Evolutionary conservation across 139 green algal species (phyloP).

Genomic region (Asterochloris sp.): DNA sequence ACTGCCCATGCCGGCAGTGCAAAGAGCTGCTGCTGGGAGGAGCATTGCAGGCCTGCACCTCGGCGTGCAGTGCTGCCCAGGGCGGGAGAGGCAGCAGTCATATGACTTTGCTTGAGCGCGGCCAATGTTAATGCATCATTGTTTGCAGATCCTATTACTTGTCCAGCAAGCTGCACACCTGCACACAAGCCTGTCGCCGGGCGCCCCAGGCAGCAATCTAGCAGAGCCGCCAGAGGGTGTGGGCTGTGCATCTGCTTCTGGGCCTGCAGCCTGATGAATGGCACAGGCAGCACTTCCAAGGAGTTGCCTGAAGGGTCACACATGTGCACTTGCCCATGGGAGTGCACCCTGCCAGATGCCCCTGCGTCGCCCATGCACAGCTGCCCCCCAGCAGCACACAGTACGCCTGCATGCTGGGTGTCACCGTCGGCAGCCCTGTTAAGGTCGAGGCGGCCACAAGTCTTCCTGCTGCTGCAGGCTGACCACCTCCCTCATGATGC

Average conservation of each 20-base stretch:
- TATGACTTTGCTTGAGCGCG: no score
- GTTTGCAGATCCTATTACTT: no score
- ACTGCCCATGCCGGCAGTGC: background rate
- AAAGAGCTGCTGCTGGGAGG: background rate
- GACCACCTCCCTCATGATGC: constrained; percentile 96
- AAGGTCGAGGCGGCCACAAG: background rate
- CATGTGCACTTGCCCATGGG: no score
- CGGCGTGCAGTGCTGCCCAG: background rate
- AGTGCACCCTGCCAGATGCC: no score
- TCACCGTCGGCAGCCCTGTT: no score
- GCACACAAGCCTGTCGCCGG: background rate
- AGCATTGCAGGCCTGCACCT: background rate
- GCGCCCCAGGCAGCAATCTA: background rate
- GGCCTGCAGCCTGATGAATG: no score
- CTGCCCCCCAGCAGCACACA: no score
- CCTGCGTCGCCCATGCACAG: no score
- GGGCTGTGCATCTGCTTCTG: background rate
- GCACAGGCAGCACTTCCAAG: no score
- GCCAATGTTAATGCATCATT: no score
- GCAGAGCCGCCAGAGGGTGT: background rate
- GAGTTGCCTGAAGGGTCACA: no score
- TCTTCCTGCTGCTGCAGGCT: constrained; percentile 55
- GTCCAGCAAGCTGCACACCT: background rate
- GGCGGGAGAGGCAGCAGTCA: background rate
- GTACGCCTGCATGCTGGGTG: no score